Percentiles rank a stretch among this genome's conserved stretches.
phyloP scores from a whole-genome alignment of 73 alveolate species.

The Paramecium biaurelia region DNA sequence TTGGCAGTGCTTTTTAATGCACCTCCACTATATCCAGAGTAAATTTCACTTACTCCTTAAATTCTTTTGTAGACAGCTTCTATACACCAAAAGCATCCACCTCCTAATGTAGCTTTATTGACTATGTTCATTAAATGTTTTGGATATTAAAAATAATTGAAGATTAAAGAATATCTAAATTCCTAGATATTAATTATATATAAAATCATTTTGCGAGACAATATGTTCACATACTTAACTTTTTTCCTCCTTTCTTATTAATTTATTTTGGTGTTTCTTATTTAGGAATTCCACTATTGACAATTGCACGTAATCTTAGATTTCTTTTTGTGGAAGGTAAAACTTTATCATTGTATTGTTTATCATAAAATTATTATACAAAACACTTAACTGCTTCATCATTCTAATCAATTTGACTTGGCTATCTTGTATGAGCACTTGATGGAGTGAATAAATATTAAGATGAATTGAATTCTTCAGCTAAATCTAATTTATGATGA shows the following conservation, averaged over 20 bases:
- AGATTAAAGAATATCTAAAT: neutral
- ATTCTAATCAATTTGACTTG: neutral
- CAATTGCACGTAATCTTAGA: neutral
- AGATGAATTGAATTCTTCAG: slow-evolving; percentile 42
- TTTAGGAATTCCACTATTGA: neutral
- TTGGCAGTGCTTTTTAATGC: slow-evolving; percentile 23
- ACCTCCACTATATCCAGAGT: slow-evolving; percentile 66
- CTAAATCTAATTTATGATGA: slow-evolving; percentile 33
- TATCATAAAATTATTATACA: neutral
- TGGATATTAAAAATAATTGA: neutral
- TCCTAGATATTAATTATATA: neutral
- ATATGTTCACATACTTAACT: neutral
- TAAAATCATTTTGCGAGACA: neutral
- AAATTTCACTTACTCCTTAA: slow-evolving; percentile 48
- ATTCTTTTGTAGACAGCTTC: slow-evolving; percentile 64
- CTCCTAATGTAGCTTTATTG: slow-evolving; percentile 56
- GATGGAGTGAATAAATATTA: slow-evolving; percentile 37
- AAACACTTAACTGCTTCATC: neutral
- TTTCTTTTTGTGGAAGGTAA: neutral
- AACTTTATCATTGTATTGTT: neutral
- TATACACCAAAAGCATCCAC: slow-evolving; percentile 67
- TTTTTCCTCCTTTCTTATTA: neutral
- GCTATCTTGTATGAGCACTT: neutral
- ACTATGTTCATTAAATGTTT: neutral
- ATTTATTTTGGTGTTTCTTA: neutral